Base-by-base conservation (phyloP, 768 basidiomycete species). In the Termitomyces sp. region DNA sequence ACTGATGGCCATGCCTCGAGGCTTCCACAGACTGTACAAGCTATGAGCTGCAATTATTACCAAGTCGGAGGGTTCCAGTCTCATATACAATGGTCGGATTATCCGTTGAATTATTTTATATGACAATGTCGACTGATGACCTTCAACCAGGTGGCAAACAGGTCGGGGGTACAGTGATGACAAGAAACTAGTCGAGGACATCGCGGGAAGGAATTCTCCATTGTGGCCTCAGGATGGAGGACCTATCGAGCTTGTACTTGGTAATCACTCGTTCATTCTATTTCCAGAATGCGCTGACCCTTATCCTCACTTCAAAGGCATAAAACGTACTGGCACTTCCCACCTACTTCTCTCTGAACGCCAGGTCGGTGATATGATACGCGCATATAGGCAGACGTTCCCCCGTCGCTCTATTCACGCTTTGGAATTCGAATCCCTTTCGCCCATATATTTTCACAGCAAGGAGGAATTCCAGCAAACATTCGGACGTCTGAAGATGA, bases 391-490 rank as follows among this genome's bases (percentile, higher is more conserved):
- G 1, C 2, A 49, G 16, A 28, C 55, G 24, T 65, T 61, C 39
- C 66, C 65, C 9, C 53, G 46, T 0, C 44, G 63, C 0, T 49
- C 55, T n/a, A 60, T 65, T 59, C 45, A 6, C 6, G 57, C 68
- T 5, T 54, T 52, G 4, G 62, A 73, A 9, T 81, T 79, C 55
- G 69, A 73, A 28, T 81, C 80, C 0, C 60, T 83, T 8, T 82
- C 81, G 0, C 81, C 81, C 0, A 78, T 82, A 34, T 65, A 70
- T 44, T 83, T 83, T 52, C 16, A 51, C 48, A 63, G 60, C 7
- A 20, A 18, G 4, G 51, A 67, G 0, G 73, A 74, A 18, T 65
- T 83, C 10, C 49, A 61, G 1, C 71, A 69, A 41, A 82, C 78
- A 60, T 60, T 82, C 3, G 60, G 66, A 10, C 64, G 62, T 3